Evolutionary conservation across 2,329 filamentous ascomycete species (phyloP).

Genomic region (Lasiodiplodia hormozganensis): DNA sequence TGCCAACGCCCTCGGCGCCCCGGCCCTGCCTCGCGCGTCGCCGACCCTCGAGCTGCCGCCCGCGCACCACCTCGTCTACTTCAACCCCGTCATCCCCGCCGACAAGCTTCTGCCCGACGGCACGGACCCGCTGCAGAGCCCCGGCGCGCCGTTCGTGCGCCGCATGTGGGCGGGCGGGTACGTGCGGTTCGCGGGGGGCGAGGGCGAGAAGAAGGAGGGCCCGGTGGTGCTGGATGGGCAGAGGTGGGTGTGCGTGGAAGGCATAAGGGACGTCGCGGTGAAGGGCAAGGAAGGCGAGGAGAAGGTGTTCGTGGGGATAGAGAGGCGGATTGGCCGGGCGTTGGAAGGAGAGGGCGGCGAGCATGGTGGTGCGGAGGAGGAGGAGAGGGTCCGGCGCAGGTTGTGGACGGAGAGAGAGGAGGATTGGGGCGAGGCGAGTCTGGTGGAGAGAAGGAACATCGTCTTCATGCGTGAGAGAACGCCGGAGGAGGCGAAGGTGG

Average conservation of each 20-base stretch:
- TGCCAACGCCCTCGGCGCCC: slow-evolving; percentile 8
- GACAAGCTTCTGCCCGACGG: slow-evolving; percentile 77
- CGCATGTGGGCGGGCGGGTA: slow-evolving; percentile 90
- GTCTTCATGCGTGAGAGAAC: slow-evolving; percentile 67
- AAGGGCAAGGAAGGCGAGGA: slow-evolving; percentile 59
- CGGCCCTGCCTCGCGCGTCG: slow-evolving; percentile 5
- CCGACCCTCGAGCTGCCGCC: slow-evolving; percentile 55
- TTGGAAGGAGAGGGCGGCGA: slow-evolving; percentile 31
- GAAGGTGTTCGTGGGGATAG: slow-evolving; percentile 68
- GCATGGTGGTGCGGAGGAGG: slow-evolving; percentile 36
- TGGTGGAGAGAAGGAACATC: slow-evolving; percentile 67
- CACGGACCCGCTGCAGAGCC: slow-evolving; percentile 80
- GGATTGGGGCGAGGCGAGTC: slow-evolving; percentile 49
- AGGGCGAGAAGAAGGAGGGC: background rate
- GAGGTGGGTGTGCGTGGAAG: slow-evolving; percentile 53
- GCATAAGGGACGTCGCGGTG: slow-evolving; percentile 55
- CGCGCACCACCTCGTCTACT: slow-evolving; percentile 86
- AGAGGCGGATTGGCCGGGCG: slow-evolving; percentile 56
- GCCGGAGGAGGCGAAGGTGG: slow-evolving; percentile 43
- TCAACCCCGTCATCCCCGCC: slow-evolving; percentile 72
- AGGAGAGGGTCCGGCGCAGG: slow-evolving; percentile 41
- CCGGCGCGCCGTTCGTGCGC: slow-evolving; percentile 73
- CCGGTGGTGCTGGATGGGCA: slow-evolving; percentile 16
- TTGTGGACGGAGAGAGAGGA: slow-evolving; percentile 54
- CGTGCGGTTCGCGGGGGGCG: slow-evolving; percentile 58